Conservation (phyloP, 73 alveolate genomes). For the Stentor roeselii region DNA sequence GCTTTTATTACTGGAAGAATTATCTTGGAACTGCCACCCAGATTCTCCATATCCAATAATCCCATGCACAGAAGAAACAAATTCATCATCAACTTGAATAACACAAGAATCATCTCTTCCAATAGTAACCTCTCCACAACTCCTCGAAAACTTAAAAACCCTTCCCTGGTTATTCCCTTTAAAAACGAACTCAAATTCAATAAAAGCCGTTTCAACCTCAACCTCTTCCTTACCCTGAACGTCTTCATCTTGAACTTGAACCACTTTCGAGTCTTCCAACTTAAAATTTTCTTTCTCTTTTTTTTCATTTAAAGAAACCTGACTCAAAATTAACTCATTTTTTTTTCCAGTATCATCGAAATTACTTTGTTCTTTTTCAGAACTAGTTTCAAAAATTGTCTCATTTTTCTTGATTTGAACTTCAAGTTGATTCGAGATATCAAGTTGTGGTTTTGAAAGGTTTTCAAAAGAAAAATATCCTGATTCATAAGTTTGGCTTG, state of each 20-base stretch:
- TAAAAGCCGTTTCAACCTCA: neutral
- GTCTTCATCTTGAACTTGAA: neutral
- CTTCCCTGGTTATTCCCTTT: neutral
- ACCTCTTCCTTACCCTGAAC: neutral
- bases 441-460: neutral
- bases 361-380: neutral
- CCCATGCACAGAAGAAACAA: neutral
- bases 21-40: conserved; percentile 6
- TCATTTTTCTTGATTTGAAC: no score
- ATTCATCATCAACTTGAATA: neutral
- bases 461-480: no score
- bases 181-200: conserved; percentile 10
- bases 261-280: neutral
- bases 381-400: neutral
- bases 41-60: neutral
- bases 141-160: conserved; percentile 3
- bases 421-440: neutral
- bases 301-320: neutral
- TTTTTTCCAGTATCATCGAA: neutral
- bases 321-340: neutral
- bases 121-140: neutral
- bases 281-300: neutral
- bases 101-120: neutral
- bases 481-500: neutral
- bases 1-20: conserved; percentile 2